Conservation (phyloP, 78 protist genomes). For the Isochrysis galbana region DNA sequence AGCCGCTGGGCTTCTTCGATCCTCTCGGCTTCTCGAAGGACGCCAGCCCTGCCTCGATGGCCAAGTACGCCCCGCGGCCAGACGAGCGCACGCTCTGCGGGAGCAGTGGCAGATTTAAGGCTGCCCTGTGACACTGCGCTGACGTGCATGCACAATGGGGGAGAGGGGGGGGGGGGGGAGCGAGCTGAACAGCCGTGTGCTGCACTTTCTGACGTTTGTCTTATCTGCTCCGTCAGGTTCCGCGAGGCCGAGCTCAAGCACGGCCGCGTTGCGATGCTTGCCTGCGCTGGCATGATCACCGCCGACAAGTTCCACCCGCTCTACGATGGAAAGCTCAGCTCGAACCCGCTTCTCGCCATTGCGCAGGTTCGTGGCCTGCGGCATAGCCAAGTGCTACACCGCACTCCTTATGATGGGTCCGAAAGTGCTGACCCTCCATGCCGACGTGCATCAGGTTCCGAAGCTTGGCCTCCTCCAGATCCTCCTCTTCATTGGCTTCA, state of each 20-base stretch:
- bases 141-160: too few species aligned
- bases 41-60: background rate
- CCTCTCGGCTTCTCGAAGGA: constrained; percentile 30
- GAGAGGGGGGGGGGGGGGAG: too few species aligned
- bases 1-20: constrained; percentile 26
- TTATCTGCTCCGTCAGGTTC: background rate
- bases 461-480: background rate
- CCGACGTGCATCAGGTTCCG: too few species aligned
- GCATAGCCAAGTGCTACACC: too few species aligned
- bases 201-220: too few species aligned
- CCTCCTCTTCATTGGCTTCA: background rate
- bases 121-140: too few species aligned
- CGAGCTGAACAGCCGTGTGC: too few species aligned
- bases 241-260: constrained; percentile 29
- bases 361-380: too few species aligned
- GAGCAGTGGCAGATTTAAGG: too few species aligned
- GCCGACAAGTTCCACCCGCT: background rate
- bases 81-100: background rate
- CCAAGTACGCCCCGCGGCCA: background rate
- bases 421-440: too few species aligned
- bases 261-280: constrained; percentile 29
- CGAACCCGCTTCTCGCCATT: background rate
- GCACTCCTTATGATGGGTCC: too few species aligned
- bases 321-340: background rate
- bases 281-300: background rate